Base-by-base conservation (phyloP, 371 early-diverging fungal species). In the Syncephalastrum monosporum region DNA sequence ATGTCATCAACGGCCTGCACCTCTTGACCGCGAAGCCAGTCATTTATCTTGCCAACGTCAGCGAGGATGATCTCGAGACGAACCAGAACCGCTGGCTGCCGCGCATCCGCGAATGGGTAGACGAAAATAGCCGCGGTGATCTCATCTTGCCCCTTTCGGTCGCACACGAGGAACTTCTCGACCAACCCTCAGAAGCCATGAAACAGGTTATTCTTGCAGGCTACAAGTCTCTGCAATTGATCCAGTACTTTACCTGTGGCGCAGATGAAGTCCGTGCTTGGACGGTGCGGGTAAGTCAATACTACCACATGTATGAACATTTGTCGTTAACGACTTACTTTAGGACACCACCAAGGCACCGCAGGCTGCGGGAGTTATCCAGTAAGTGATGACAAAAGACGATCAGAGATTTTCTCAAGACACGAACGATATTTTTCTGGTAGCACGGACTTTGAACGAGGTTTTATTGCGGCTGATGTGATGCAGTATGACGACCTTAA, bases 1-100 rank as follows among this genome's bases (percentile, higher is more conserved):
- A 90, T 62, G 74, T 88, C 42, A 90, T 97, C 67, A 94, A 91
- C 62, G 75, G 85, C 41, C 64, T 93, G 47, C 90, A 89, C 68
- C 82, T 96, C 55, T 69, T 98, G 46, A 93, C 96, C 16, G 91
- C 93, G 24, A 98, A 98, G 77, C 93, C 93, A n/a, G 89, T 95
- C 57, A 86, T 95, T 29, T 93, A 95, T 75, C 75, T 98, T n/a
- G 88, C 86, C 59, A 97, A 97, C 75, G 79, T 94, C 63, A 79
- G 82, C 54, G 85, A 88, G 69, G 61, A 77, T 6, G 92, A 92
- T 65, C 52, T 83, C 15, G n/a, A 54, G 12, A 50, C 55, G 12
- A 42, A 38, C 41, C 82, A 85, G 77, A 80, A 88, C 78, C 82
- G 86, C 79, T 87, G 79, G 61, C 21, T 67, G 47, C 79, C 88